Base-by-base conservation (phyloP, 441 rosid genomes). In the Erodium trifolium region DNA sequence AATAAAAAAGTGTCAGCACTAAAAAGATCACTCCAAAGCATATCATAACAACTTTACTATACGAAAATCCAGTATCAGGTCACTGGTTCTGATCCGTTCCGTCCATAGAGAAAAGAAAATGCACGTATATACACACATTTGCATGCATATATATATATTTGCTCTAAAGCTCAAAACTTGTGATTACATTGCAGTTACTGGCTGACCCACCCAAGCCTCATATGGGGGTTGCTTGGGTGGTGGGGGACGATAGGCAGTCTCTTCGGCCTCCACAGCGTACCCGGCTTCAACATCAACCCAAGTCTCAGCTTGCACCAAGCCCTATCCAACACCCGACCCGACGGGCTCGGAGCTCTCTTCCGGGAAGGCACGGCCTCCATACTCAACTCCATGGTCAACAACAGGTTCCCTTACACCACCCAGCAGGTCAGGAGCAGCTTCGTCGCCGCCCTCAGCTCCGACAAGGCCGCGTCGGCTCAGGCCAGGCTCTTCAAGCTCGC, bases 161-260 rank as follows among this genome's bases (percentile, higher is more conserved):
- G 1, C 35, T 31, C 35, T 31, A 31, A 31, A 31, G 35, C 35
- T 13, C 14, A 47, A 5, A 47, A 0, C 11, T 47, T 47, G 11
- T 47, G 55, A 60, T 19, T 60, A n/a, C n/a, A n/a, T 23, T 79
- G 69, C 74, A 88, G 93, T 78, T 88, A 80, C 83, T 88, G 93
- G 93, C 83, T 83, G 74, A 84, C 70, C 73, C 88, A 88, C 74
- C 93, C 93, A 0, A 68, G 79, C 0, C 35, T 88, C 72, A 84
- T 88, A 51, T 88, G 86, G 85, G 84, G 88, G n/a, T 27, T 88
- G 60, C 75, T 88, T 31, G 93, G 93, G 10, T 88, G 93, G 93
- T 88, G 83, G 82, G 93, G 87, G 0, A 80, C 86, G 23, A 16
- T 82, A 69, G 87, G 87, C 43, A 73, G 71, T 35, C 76, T 82